Percentiles rank a stretch among this genome's conserved stretches.
Conservation (phyloP, 2,329 filamentous ascomycete genomes). For the Trichoderma cornu-damae region DNA sequence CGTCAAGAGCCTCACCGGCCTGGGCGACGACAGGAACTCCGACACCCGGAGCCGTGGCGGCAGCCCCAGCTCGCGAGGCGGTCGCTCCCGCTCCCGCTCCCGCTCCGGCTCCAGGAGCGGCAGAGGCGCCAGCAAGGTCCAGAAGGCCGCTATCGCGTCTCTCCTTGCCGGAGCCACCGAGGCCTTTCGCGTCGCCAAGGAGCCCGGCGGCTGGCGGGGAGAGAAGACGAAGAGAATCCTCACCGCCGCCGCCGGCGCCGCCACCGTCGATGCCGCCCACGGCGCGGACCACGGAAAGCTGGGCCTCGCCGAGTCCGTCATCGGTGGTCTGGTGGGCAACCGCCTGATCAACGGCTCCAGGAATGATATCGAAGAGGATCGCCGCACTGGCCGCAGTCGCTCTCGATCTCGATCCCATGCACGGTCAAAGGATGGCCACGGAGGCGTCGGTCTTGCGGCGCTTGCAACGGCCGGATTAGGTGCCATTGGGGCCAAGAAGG, state of each 20-base stretch:
- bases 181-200: conserved; percentile 84
- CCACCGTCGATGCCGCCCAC: conserved; percentile 74
- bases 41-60: conserved; percentile 47
- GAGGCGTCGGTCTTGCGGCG: conserved; percentile 53
- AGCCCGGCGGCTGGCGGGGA: conserved; percentile 83
- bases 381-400: conserved; percentile 57
- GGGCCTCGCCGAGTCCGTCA: conserved; percentile 77
- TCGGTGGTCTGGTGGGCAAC: conserved; percentile 83
- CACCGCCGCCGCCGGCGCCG: conserved; percentile 80
- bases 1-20: conserved; percentile 54
- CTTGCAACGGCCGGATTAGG: conserved; percentile 59
- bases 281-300: conserved; percentile 73
- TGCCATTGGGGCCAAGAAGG: conserved; percentile 58
- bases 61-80: conserved; percentile 43
- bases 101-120: conserved; percentile 37
- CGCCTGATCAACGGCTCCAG: conserved; percentile 76
- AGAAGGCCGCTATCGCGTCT: conserved; percentile 87
- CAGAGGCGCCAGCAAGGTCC: conserved; percentile 56
- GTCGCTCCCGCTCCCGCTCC: conserved; percentile 53
- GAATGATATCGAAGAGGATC: conserved; percentile 60
- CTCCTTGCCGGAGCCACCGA: conserved; percentile 86
- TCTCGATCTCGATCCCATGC: conserved; percentile 64
- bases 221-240: conserved; percentile 88
- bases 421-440: conserved; percentile 47
- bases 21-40: conserved; percentile 38